Evolutionary conservation across 495 filamentous ascomycete species (phyloP).

Genomic region (Annulohypoxylon bovei): DNA sequence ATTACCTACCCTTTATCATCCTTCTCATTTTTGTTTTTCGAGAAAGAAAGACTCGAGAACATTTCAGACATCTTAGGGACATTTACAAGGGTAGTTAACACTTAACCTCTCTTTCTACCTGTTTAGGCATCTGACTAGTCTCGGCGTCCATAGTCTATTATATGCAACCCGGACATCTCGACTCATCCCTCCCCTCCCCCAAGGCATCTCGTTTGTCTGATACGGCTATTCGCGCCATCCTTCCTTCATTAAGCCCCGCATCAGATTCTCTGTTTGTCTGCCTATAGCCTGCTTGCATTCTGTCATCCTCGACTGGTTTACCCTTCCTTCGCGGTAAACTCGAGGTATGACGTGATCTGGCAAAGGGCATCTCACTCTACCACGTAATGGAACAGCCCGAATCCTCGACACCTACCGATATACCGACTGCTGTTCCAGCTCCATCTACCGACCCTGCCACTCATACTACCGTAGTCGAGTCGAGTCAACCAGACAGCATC

Average conservation of each 20-base stretch:
- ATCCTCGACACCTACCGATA: constrained; percentile 39
- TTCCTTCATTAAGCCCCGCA: constrained; percentile 12
- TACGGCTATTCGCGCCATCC: constrained; percentile 18
- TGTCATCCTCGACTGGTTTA: constrained; percentile 43
- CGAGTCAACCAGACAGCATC: constrained; percentile 18
- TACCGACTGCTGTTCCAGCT: constrained; percentile 40
- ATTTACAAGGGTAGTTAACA: constrained; percentile 11
- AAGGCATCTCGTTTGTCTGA: constrained; percentile 11
- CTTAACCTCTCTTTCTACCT: background rate
- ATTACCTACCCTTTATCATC: background rate
- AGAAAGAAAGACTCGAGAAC: background rate
- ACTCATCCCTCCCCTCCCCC: constrained; percentile 15
- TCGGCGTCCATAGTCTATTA: constrained; percentile 1
- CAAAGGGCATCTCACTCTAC: constrained; percentile 47
- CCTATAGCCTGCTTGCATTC: constrained; percentile 31
- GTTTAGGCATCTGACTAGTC: constrained; percentile 18
- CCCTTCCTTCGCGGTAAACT: constrained; percentile 40
- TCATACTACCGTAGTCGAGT: constrained; percentile 23
- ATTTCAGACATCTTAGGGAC: background rate
- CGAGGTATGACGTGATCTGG: constrained; percentile 50
- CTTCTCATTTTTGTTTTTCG: background rate
- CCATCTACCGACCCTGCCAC: constrained; percentile 18
- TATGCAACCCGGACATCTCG: constrained; percentile 20
- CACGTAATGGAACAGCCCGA: constrained; percentile 58
- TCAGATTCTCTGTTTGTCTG: constrained; percentile 14